These are phyloP conservation scores for Aphanomyces cochlioides DNA, from an alignment of 352 stramenopile species.

Conservation along the genomic window DNA sequence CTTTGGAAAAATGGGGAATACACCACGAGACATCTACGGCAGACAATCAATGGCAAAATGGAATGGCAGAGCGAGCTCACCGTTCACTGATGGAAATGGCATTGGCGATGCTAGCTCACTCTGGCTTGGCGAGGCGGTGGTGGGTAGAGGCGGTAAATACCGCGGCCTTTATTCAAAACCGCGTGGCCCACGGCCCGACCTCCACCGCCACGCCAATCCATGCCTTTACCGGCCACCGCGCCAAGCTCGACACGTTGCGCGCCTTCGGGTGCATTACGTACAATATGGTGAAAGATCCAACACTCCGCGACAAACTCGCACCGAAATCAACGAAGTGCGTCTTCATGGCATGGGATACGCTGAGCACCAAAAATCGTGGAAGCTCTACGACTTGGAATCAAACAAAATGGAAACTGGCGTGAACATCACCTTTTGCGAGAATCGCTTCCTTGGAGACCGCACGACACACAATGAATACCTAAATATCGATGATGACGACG, in stretches of 20 bases:
- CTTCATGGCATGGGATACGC: slow-evolving; percentile 29
- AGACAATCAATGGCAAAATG: slow-evolving; percentile 41
- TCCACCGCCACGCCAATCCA: slow-evolving; percentile 31
- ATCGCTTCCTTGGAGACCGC: background rate
- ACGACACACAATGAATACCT: background rate
- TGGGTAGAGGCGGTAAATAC: slow-evolving; percentile 39
- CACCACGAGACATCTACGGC: too few relatives aligned
- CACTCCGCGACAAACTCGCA: slow-evolving; percentile 33
- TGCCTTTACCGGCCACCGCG: slow-evolving; percentile 29
- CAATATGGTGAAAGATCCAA: slow-evolving; percentile 31
- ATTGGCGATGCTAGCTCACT: slow-evolving; percentile 36
- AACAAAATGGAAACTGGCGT: slow-evolving; percentile 1
- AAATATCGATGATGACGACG: slow-evolving; percentile 5
- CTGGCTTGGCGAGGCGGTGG: slow-evolving; percentile 31
- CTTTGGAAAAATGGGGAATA: too few relatives aligned
- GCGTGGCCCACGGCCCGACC: background rate
- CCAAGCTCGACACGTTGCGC: slow-evolving; percentile 24
- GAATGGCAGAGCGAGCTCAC: slow-evolving; percentile 39
- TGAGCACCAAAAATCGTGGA: slow-evolving; percentile 30
- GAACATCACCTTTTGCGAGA: background rate
- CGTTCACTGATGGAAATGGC: slow-evolving; percentile 34
- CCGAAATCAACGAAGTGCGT: slow-evolving; percentile 34
- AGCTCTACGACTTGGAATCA: slow-evolving; percentile 1
- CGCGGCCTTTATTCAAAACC: slow-evolving; percentile 36
- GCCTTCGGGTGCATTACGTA: slow-evolving; percentile 37